phyloP scores from a whole-genome alignment of 306 rosid genomes.

The Cucumis melo region DNA sequence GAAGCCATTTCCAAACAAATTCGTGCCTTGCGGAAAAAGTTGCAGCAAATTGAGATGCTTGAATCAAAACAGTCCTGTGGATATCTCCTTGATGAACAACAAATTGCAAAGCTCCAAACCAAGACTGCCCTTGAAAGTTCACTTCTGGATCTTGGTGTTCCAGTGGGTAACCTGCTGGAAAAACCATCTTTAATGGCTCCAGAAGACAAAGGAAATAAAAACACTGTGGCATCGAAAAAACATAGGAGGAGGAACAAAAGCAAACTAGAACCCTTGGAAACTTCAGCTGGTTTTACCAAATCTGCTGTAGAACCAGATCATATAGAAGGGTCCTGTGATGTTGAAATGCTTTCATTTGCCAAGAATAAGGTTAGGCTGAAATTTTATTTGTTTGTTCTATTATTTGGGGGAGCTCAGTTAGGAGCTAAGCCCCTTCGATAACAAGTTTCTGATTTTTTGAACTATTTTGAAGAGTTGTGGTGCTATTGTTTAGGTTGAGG shows the following conservation, averaged over 20 bases:
- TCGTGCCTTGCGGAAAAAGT: constrained; percentile 73
- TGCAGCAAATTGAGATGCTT: constrained; percentile 97
- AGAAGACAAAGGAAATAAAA: constrained; percentile 63
- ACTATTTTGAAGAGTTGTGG: not conserved
- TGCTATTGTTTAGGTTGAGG: not conserved
- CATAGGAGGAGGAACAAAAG: constrained; percentile 53
- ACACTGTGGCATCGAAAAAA: constrained; percentile 39
- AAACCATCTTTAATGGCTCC: constrained; percentile 24
- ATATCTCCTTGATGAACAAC: constrained; percentile 76
- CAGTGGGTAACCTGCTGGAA: constrained; percentile 26
- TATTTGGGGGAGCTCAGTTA: not conserved
- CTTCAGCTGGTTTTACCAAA: constrained; percentile 24
- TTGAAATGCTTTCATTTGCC: constrained; percentile 19
- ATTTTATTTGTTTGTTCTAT: not conserved
- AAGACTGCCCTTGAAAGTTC: constrained; percentile 47
- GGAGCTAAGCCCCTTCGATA: too few species aligned
- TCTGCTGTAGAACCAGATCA: constrained; percentile 24
- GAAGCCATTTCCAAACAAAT: constrained; percentile 38
- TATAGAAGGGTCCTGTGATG: constrained; percentile 26
- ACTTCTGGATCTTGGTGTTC: constrained; percentile 66
- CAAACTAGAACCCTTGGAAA: constrained; percentile 22
- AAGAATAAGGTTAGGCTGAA: constrained; percentile 36
- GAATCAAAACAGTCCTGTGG: constrained; percentile 70
- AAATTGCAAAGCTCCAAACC: constrained; percentile 71
- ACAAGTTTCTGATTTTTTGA: not conserved